phyloP scores from a whole-genome alignment of 2,329 filamentous ascomycete species.

The Fusarium beomiforme region DNA sequence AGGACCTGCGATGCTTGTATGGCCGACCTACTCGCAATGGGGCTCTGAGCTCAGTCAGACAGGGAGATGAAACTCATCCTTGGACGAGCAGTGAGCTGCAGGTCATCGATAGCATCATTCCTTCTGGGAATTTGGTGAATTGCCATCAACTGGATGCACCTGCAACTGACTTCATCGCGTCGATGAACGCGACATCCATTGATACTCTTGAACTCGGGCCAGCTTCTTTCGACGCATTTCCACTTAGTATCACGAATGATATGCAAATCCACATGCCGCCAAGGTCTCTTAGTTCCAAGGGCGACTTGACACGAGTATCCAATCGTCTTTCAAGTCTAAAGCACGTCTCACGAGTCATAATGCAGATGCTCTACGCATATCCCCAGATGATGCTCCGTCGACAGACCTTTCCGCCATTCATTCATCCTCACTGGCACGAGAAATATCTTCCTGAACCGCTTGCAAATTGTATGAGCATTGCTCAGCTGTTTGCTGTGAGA shows the following conservation, averaged over 20 bases:
- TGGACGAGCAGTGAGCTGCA: neutral
- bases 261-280: neutral
- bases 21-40: neutral
- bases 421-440: conserved; percentile 43
- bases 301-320: conserved; percentile 25
- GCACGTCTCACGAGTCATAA: conserved; percentile 36
- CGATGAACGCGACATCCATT: fast-evolving
- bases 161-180: neutral
- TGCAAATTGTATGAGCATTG: conserved; percentile 41
- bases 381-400: conserved; percentile 47
- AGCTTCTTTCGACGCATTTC: fast-evolving
- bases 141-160: neutral
- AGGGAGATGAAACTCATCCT: neutral
- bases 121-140: fast-evolving
- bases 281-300: neutral
- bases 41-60: fast-evolving
- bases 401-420: conserved; percentile 46
- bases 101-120: neutral
- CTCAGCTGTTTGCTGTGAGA: conserved; percentile 38
- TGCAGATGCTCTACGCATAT: conserved; percentile 41
- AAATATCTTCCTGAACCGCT: conserved; percentile 32
- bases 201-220: neutral
- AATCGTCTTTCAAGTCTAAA: conserved; percentile 7
- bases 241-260: neutral
- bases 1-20: conserved; percentile 25